These are phyloP conservation scores for Rhizomucor pusillus DNA, from an alignment of 371 early-diverging fungal species.

Conservation along the genomic window DNA sequence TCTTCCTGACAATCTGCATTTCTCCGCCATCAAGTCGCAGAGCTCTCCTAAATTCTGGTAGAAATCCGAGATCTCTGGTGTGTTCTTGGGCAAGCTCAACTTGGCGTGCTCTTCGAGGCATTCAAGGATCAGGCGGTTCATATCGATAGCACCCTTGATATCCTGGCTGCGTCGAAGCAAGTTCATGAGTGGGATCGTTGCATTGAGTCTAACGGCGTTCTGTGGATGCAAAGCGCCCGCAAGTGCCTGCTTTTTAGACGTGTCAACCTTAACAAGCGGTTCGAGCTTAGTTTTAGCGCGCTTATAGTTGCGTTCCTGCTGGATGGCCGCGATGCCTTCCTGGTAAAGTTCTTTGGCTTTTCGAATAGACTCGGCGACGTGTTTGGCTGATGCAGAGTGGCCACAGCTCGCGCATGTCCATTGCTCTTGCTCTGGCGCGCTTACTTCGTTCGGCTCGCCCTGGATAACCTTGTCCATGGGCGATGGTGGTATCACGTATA, in stretches of 20 bases:
- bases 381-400: slow-evolving; percentile 29
- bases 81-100: slow-evolving; percentile 47
- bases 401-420: slow-evolving; percentile 52
- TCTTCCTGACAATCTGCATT: slow-evolving; percentile 24
- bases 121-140: slow-evolving; percentile 51
- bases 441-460: slow-evolving; percentile 8
- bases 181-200: slow-evolving; percentile 57
- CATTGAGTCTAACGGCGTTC: slow-evolving; percentile 49
- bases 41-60: slow-evolving; percentile 61
- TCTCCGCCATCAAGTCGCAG: slow-evolving; percentile 42
- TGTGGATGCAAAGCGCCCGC: slow-evolving; percentile 28
- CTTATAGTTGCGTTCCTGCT: slow-evolving; percentile 29
- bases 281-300: slow-evolving; percentile 29
- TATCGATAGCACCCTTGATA: slow-evolving; percentile 52
- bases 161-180: slow-evolving; percentile 48
- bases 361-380: slow-evolving; percentile 36
- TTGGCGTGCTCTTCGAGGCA: slow-evolving; percentile 29
- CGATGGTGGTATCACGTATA: slow-evolving; percentile 61
- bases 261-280: slow-evolving; percentile 12
- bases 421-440: slow-evolving; percentile 29
- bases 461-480: slow-evolving; percentile 25
- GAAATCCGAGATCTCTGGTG: slow-evolving; percentile 62
- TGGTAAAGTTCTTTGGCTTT: slow-evolving; percentile 31
- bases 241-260: neutral
- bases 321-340: slow-evolving; percentile 28